These are phyloP conservation scores for Cronartium quercuum DNA, from an alignment of 1,284 basidiomycete genomes.

Conservation along the genomic window DNA sequence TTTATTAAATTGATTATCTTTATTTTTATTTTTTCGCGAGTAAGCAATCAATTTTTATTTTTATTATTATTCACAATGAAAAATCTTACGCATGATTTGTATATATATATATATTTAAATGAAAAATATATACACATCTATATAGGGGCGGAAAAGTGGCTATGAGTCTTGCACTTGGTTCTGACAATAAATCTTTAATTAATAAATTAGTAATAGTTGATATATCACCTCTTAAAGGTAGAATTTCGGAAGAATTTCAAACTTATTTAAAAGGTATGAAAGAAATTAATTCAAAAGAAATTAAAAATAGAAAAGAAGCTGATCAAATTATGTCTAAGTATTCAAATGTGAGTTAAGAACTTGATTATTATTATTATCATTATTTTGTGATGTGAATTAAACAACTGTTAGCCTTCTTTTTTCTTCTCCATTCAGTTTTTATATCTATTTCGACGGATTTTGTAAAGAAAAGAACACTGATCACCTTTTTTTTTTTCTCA, in stretches of 20 bases:
- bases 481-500: not conserved
- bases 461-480: not conserved
- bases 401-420: no score
- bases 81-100: not conserved
- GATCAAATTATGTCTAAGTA: slow-evolving; percentile 32
- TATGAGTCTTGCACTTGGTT: slow-evolving; percentile 24
- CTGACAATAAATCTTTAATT: not conserved
- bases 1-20: not conserved
- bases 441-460: not conserved
- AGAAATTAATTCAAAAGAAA: slow-evolving; percentile 11
- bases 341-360: not conserved
- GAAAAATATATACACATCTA: no score
- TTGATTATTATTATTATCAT: no score
- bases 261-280: slow-evolving; percentile 24
- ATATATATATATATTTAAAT: no score
- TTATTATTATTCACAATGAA: not conserved
- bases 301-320: slow-evolving; percentile 22
- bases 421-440: no score
- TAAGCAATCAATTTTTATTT: not conserved
- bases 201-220: slow-evolving; percentile 16
- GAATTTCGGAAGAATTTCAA: slow-evolving; percentile 20
- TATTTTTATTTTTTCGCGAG: not conserved
- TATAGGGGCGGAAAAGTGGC: slow-evolving; percentile 39
- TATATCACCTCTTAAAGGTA: slow-evolving; percentile 30
- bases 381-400: no score